Conservation (phyloP, 768 basidiomycete species). For the Tulasnella sp. region DNA sequence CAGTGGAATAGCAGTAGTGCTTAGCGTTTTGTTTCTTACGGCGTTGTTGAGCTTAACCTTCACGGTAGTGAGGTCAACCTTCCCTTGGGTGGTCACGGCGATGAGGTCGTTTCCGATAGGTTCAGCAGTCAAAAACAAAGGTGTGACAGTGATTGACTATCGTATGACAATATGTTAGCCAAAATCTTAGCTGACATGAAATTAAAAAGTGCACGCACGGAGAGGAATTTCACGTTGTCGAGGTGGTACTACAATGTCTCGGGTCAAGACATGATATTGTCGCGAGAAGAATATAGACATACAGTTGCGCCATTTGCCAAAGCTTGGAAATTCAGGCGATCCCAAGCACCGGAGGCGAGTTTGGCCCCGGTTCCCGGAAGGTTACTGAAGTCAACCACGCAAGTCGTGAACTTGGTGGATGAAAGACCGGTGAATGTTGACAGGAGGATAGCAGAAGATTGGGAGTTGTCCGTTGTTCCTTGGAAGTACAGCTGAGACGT, state of each 20-base stretch:
- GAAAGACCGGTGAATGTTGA: constrained; percentile 31
- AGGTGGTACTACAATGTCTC: not conserved
- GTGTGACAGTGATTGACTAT: constrained; percentile 34
- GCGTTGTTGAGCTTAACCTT: constrained; percentile 30
- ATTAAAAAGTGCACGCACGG: no score
- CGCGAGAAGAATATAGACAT: not conserved
- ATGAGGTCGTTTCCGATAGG: constrained; percentile 37
- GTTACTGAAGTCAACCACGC: constrained; percentile 37
- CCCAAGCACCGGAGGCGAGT: constrained; percentile 34
- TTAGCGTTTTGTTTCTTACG: constrained; percentile 20
- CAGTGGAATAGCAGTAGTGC: constrained; percentile 17
- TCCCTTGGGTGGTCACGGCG: constrained; percentile 39
- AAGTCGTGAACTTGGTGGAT: constrained; percentile 31
- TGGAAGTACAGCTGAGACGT: constrained; percentile 27
- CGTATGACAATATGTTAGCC: no score
- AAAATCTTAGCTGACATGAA: no score
- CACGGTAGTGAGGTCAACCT: constrained; percentile 32
- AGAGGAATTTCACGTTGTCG: no score
- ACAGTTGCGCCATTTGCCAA: constrained; percentile 33
- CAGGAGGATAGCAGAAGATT: constrained; percentile 33
- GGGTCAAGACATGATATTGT: not conserved
- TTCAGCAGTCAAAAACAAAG: constrained; percentile 41
- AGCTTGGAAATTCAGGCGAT: constrained; percentile 40
- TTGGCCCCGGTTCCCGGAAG: constrained; percentile 30
- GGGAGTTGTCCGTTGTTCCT: constrained; percentile 29